Conservation (phyloP, 805 yeast genomes). For the Teunomyces stri region DNA sequence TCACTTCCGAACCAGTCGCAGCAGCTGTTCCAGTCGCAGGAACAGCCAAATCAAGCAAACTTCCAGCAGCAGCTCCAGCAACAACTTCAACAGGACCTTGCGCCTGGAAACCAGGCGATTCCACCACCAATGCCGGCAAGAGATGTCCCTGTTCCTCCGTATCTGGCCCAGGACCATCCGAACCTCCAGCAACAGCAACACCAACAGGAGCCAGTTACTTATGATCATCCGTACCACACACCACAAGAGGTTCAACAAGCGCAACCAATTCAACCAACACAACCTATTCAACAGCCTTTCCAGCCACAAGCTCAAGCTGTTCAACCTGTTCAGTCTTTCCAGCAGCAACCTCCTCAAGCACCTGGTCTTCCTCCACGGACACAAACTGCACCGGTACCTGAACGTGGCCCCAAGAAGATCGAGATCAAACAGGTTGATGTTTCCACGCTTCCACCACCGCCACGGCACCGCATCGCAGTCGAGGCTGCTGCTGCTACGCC, state of each 20-base stretch:
- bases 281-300: neutral
- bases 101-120: neutral
- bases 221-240: constrained; percentile 35
- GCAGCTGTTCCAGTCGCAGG: neutral
- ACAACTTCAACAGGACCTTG: neutral
- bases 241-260: neutral
- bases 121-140: constrained; percentile 4
- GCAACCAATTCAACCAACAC: neutral
- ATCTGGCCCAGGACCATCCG: neutral
- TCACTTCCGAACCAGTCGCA: neutral
- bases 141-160: neutral
- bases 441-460: constrained; percentile 6
- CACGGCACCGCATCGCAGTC: neutral
- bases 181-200: neutral
- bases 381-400: neutral
- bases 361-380: neutral
- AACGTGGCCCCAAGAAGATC: neutral
- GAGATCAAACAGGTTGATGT: constrained; percentile 1
- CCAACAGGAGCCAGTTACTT: neutral
- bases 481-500: neutral
- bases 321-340: neutral
- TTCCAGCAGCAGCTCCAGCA: constrained; percentile 7
- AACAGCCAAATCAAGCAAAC: neutral
- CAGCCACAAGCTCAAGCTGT: neutral
- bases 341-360: neutral